phyloP scores from a whole-genome alignment of 225 moss, liverwort and hornwort genomes.

The Ulota crispa region DNA sequence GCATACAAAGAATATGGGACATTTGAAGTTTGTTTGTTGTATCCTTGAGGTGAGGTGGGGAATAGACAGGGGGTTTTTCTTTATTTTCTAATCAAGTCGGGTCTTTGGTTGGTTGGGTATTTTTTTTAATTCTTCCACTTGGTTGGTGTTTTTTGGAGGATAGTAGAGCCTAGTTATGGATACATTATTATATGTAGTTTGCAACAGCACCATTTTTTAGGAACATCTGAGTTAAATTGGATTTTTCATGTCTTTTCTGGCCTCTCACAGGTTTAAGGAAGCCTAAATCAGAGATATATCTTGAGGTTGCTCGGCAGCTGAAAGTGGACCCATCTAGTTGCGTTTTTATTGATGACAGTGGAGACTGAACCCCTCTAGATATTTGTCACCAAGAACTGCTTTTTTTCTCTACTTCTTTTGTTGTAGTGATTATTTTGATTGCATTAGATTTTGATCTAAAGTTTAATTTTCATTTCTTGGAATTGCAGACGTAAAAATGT shows the following conservation, averaged over 20 bases:
- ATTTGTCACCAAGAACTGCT: not conserved
- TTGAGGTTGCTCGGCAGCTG: conserved; percentile 64
- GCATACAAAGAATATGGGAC: too few species aligned
- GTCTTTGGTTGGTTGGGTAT: too few species aligned
- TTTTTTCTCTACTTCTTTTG: not conserved
- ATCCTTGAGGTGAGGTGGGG: too few species aligned
- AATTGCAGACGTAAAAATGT: conserved; percentile 72
- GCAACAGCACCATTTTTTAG: not conserved
- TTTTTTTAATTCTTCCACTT: too few species aligned
- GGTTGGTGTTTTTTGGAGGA: too few species aligned
- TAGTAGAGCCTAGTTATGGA: not conserved
- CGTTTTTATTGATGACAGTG: conserved; percentile 94
- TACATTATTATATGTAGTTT: not conserved
- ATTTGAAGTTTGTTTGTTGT: too few species aligned
- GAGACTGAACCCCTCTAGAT: not conserved
- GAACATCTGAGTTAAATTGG: not conserved
- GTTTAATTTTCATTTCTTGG: not conserved
- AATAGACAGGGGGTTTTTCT: too few species aligned
- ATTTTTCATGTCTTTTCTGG: not conserved
- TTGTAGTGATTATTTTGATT: not conserved
- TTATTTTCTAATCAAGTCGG: too few species aligned
- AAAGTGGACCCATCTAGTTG: conserved; percentile 76
- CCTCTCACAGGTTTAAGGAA: conserved; percentile 72
- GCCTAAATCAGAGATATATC: conserved; percentile 74
- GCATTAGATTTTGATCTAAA: not conserved